phyloP scores from a whole-genome alignment of 2,329 filamentous ascomycete genomes.

The Cercospora citrullina region DNA sequence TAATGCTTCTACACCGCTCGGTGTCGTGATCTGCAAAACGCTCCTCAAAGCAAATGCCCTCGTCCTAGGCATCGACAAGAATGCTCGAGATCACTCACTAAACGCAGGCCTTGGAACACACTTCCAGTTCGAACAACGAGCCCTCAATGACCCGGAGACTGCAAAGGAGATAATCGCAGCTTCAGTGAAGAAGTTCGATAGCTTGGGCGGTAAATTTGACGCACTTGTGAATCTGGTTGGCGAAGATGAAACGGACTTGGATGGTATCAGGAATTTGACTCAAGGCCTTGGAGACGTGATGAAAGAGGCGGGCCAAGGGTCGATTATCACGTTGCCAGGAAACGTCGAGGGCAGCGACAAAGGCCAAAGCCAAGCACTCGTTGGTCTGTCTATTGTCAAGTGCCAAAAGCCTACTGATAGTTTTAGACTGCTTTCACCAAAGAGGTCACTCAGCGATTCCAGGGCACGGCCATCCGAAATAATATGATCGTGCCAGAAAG shows the following conservation, averaged over 20 bases:
- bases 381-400: background rate
- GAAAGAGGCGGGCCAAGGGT: constrained; percentile 19
- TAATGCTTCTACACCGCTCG: constrained; percentile 23
- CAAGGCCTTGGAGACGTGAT: constrained; percentile 17
- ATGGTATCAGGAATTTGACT: constrained; percentile 10
- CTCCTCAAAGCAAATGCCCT: constrained; percentile 30
- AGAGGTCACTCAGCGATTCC: background rate
- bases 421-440: constrained; percentile 13
- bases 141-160: constrained; percentile 6
- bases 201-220: constrained; percentile 22
- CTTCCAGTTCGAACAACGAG: constrained; percentile 27
- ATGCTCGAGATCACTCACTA: constrained; percentile 21
- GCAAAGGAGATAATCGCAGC: constrained; percentile 17
- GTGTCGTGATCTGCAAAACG: constrained; percentile 28
- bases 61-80: constrained; percentile 28
- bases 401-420: background rate
- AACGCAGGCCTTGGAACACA: constrained; percentile 28
- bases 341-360: constrained; percentile 4
- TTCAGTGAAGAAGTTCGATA: constrained; percentile 26
- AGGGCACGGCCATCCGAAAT: constrained; percentile 9
- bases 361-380: background rate
- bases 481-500: constrained; percentile 17
- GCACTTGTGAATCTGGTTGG: constrained; percentile 22
- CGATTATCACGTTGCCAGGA: constrained; percentile 19
- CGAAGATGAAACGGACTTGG: constrained; percentile 1